Evolutionary conservation across 1,284 basidiomycete genomes (phyloP), one percentile per base, ranked within the genome.

Genomic region (Pyrrhoderma lamaoense): DNA sequence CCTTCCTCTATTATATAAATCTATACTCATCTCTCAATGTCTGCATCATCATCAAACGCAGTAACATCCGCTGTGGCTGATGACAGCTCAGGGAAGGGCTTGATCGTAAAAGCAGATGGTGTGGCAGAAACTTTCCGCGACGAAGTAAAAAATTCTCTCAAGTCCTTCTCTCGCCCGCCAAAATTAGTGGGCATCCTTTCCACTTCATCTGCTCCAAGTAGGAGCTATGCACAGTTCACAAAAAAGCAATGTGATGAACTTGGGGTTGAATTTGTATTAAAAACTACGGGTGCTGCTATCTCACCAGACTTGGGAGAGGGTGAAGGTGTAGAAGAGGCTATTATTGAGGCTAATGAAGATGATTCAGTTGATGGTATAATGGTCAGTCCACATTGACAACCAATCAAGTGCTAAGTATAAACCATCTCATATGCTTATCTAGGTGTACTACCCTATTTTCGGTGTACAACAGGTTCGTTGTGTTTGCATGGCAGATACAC

Each of bases 401-500:
- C n/a, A n/a, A n/a, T 38, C 22, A 27, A 36, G n/a, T 42, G 21
- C 31, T n/a, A 14, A 57, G 11, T 53, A 40, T 35, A 57, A 60
- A 22, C 54, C 54, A 47, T 19, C 14, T 22, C n/a, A 18, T n/a
- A n/a, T n/a, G n/a, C n/a, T n/a, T 23, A 51, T 23, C 42, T 40
- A 90, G 89, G 89, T 96, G 23, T 97, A 96, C 69, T 95, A 89
- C 66, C 92, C 92, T 8, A 93, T 94, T 58, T 93, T 88, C 64
- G 92, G 91, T 27, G 80, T 75, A 42, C 82, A 82, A 58, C 90
- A 92, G 77, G 89, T 87, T 58, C n/a, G n/a, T n/a, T 54, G 79
- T 65, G 38, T 62, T 35, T 35, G 50, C 45, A 45, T 31, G 45
- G 47, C 42, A 40, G 51, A 13, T 55, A 34, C 27, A 7, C 21